phyloP scores from a whole-genome alignment of 192 early-diverging fungal species.

The Backusella mclennaniae region DNA sequence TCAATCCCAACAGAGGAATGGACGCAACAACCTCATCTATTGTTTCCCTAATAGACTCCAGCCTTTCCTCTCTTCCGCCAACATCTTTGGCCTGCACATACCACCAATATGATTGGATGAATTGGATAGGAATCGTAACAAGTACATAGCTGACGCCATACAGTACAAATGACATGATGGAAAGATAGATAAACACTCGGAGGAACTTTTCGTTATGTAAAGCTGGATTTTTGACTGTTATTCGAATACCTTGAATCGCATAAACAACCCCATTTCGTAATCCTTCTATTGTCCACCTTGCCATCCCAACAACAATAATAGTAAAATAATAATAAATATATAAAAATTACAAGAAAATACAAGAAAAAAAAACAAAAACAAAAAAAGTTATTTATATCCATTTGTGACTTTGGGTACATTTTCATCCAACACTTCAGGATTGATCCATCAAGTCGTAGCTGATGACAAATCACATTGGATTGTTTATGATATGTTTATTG shows the following conservation, averaged over 20 bases:
- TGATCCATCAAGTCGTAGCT: background rate
- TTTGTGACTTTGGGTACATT: background rate
- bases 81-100: constrained; percentile 9
- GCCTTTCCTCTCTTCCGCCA: background rate
- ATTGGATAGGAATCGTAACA: constrained; percentile 40
- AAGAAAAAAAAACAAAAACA: background rate
- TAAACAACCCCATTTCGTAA: constrained; percentile 39
- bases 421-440: background rate
- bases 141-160: constrained; percentile 42
- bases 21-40: constrained; percentile 4
- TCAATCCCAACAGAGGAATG: constrained; percentile 48
- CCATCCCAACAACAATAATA: background rate
- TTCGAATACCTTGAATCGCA: constrained; percentile 44
- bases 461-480: background rate
- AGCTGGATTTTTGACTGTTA: constrained; percentile 44
- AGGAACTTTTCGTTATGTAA: constrained; percentile 42
- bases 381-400: background rate
- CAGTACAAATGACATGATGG: constrained; percentile 37
- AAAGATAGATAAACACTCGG: constrained; percentile 38
- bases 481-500: background rate
- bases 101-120: constrained; percentile 33
- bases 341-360: background rate
- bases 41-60: background rate
- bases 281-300: constrained; percentile 36
- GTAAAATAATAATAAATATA: background rate